A percentile compares a stretch with the other conserved stretches of the same genome.
Conservation (phyloP, 768 basidiomycete genomes). For the Mycena venus region DNA sequence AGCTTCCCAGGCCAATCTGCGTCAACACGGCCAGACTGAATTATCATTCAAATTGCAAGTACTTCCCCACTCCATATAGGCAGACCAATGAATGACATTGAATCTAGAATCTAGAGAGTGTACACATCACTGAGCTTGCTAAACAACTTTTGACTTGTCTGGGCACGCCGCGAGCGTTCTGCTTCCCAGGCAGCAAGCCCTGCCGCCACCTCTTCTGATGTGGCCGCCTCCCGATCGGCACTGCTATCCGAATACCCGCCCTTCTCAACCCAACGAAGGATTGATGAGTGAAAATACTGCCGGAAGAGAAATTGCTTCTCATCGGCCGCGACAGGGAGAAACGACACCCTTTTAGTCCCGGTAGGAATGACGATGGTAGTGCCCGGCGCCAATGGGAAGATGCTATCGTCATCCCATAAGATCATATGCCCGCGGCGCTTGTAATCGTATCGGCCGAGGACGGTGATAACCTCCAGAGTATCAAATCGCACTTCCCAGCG, state of each 20-base stretch:
- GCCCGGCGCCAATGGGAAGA: neutral
- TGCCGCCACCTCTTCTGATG: neutral
- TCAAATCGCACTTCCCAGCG: neutral
- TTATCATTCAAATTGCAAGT: no score
- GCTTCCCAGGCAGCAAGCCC: neutral
- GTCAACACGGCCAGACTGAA: no score
- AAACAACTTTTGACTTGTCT: neutral
- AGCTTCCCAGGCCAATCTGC: no score
- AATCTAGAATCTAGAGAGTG: no score
- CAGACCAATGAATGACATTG: no score
- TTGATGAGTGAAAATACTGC: neutral
- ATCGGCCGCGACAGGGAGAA: no score
- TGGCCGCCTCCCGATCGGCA: neutral
- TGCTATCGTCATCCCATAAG: neutral
- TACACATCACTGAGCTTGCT: neutral
- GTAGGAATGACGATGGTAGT: neutral
- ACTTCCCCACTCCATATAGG: no score
- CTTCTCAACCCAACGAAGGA: neutral
- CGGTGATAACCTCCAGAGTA: neutral
- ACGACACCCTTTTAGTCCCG: no score
- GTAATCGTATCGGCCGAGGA: neutral
- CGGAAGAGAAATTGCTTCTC: no score
- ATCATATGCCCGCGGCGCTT: neutral
- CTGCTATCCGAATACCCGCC: neutral
- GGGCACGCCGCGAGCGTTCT: neutral